Evolutionary conservation across 352 stramenopile genomes (phyloP).

Genomic region (Thalassiosira oceanica): DNA sequence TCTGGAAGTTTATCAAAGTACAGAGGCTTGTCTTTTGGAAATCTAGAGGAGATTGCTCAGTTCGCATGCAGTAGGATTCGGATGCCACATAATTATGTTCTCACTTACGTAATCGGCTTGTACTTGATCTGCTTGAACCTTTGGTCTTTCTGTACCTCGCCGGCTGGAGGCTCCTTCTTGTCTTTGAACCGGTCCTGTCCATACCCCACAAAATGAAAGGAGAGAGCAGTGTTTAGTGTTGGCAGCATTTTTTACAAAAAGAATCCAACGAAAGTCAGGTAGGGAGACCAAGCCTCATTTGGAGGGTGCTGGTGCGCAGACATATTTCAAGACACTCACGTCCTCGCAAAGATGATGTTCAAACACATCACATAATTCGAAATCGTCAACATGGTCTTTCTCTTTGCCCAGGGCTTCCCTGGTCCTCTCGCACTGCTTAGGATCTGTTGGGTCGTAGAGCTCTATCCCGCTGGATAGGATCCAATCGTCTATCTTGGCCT

Average conservation of each 20-base stretch:
- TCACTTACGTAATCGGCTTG: background rate
- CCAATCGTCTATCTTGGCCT: background rate
- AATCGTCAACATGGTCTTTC: constrained; percentile 1
- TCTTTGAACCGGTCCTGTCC: background rate
- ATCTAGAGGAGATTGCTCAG: no score
- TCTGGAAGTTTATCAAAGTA: no score
- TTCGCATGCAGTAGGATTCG: no score
- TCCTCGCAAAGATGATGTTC: no score
- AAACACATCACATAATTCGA: background rate
- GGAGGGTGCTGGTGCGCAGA: background rate
- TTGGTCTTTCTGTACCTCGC: background rate
- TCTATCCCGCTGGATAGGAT: background rate
- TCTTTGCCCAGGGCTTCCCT: background rate
- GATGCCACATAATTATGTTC: background rate
- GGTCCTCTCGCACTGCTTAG: background rate
- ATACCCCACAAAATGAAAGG: no score
- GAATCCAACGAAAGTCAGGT: background rate
- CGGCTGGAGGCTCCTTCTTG: background rate
- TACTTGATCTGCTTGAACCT: constrained; percentile 1
- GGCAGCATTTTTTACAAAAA: background rate
- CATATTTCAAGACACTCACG: background rate
- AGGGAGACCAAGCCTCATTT: background rate
- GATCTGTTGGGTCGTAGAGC: background rate
- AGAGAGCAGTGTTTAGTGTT: no score
- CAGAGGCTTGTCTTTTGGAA: no score